Evolutionary conservation across 371 early-diverging fungal species (phyloP).

Genomic region (Rhizopus stolonifer): DNA sequence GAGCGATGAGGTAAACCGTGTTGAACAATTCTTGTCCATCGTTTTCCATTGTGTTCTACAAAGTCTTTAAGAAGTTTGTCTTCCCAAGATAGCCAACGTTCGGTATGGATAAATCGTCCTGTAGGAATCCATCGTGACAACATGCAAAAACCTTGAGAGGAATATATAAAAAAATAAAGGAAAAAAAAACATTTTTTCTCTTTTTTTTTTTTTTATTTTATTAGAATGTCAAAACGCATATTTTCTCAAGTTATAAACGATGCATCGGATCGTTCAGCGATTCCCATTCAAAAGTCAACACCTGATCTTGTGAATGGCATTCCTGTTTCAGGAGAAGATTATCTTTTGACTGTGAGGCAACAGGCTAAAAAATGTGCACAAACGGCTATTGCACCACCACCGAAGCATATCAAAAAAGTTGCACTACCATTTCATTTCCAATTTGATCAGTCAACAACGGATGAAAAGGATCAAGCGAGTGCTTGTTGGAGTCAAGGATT

Average conservation of each 20-base stretch:
- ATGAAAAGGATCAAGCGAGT: slow-evolving; percentile 10
- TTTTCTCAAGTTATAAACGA: slow-evolving; percentile 26
- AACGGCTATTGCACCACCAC: slow-evolving; percentile 32
- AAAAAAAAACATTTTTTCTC: not conserved
- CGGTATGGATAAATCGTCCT: not conserved
- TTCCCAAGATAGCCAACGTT: slow-evolving; percentile 43
- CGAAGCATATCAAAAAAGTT: slow-evolving; percentile 18
- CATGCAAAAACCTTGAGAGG: too few relatives aligned
- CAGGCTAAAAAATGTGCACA: slow-evolving; percentile 32
- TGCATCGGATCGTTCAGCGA: slow-evolving; percentile 17
- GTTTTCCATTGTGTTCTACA: slow-evolving; percentile 33
- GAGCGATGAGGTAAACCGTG: slow-evolving; percentile 42
- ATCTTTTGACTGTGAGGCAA: slow-evolving; percentile 47
- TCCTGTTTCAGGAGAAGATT: slow-evolving; percentile 49
- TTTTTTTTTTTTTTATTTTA: slow-evolving; percentile 1
- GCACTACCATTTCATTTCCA: slow-evolving; percentile 31
- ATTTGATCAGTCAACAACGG: slow-evolving; percentile 9
- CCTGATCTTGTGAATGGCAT: slow-evolving; percentile 41
- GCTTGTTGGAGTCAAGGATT: slow-evolving; percentile 34
- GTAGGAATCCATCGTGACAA: too few relatives aligned
- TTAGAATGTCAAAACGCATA: slow-evolving; percentile 26
- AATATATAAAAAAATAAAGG: not conserved
- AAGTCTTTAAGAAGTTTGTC: slow-evolving; percentile 31
- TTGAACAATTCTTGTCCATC: slow-evolving; percentile 29
- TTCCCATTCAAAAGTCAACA: slow-evolving; percentile 29